These are phyloP conservation scores for Boehmeria nivea DNA, from an alignment of 306 rosid species.

Conservation along the genomic window DNA sequence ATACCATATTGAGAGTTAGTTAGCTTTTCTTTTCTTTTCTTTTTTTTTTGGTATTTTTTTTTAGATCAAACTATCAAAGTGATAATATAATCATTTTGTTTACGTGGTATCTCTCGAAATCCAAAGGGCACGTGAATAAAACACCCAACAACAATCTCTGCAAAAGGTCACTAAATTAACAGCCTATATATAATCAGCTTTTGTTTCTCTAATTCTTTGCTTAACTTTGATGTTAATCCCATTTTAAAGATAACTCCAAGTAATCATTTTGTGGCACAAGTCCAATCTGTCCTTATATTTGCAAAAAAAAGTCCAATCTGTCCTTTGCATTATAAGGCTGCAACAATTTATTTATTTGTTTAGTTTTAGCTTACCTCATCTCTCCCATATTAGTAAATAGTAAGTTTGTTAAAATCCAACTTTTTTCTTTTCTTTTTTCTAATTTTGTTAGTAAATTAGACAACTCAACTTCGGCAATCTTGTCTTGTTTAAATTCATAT, in stretches of 20 bases:
- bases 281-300: no score
- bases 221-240: conserved; percentile 32
- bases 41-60: background rate
- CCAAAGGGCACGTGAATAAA: conserved; percentile 37
- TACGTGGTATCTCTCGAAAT: conserved; percentile 33
- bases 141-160: conserved; percentile 1
- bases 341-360: background rate
- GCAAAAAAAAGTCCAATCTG: conserved; percentile 28
- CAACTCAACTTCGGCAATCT: background rate
- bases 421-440: background rate
- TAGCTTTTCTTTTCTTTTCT: background rate
- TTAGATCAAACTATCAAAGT: conserved; percentile 21
- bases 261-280: conserved; percentile 23
- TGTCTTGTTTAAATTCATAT: background rate
- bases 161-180: conserved; percentile 20
- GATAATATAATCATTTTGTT: conserved; percentile 24
- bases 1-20: no score
- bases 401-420: background rate
- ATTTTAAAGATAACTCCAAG: conserved; percentile 18
- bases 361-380: background rate
- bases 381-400: background rate
- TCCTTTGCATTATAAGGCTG: conserved; percentile 19
- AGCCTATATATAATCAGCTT: conserved; percentile 26
- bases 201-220: conserved; percentile 2
- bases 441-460: background rate